A percentile compares a stretch with the other conserved stretches of the same genome.
phyloP scores from a whole-genome alignment of 2,329 filamentous ascomycete species.

The Cyphellophora europaea region DNA sequence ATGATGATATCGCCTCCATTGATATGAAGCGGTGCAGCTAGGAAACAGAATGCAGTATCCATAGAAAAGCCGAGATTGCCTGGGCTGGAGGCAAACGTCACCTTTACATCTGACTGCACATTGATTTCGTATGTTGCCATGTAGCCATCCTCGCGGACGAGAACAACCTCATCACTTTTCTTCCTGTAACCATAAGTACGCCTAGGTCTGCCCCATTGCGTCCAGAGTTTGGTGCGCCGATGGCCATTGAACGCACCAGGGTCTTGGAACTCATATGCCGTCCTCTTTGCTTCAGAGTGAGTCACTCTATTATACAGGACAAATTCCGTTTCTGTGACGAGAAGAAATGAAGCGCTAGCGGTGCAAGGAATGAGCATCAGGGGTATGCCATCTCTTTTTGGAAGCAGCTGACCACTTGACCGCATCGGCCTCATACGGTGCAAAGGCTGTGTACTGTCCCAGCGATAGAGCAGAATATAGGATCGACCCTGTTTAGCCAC shows the following conservation, averaged over 20 bases:
- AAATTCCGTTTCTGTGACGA: slow-evolving; percentile 54
- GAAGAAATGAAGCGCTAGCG: slow-evolving; percentile 60
- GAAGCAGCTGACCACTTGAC: slow-evolving; percentile 22
- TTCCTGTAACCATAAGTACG: slow-evolving; percentile 55
- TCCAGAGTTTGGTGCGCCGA: slow-evolving; percentile 48
- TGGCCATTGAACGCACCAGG: too few relatives aligned
- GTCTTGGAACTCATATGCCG: slow-evolving; percentile 19
- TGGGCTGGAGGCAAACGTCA: slow-evolving; percentile 32
- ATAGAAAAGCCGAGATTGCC: slow-evolving; percentile 41
- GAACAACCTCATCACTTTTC: slow-evolving; percentile 68
- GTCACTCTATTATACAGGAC: slow-evolving; percentile 35
- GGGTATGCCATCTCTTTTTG: slow-evolving; percentile 44
- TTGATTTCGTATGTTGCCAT: slow-evolving; percentile 59
- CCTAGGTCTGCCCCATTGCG: slow-evolving; percentile 71
- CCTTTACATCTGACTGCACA: neutral
- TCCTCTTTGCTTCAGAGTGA: slow-evolving; percentile 13
- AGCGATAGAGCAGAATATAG: slow-evolving; percentile 42
- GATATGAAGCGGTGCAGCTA: slow-evolving; percentile 26
- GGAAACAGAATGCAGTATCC: slow-evolving; percentile 65
- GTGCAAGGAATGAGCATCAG: slow-evolving; percentile 63
- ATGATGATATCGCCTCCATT: slow-evolving; percentile 67
- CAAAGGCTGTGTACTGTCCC: slow-evolving; percentile 35
- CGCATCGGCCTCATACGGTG: slow-evolving; percentile 13
- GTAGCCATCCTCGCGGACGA: slow-evolving; percentile 79
- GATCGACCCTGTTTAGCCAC: slow-evolving; percentile 28